Evolutionary conservation across 306 rosid species (phyloP).

Genomic region (Cicer arietinum): DNA sequence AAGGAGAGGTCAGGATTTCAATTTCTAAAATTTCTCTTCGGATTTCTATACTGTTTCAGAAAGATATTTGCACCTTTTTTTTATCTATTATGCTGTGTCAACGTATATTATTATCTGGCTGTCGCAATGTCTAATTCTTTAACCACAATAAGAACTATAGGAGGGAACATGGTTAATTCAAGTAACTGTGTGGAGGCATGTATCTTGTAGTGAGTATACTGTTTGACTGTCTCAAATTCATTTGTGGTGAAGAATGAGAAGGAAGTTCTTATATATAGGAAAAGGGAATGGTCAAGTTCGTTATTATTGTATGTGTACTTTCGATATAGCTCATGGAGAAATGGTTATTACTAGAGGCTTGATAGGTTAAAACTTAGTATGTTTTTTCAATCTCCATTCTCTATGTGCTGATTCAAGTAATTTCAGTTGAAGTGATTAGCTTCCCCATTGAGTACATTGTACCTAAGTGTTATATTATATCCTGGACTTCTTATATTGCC

Average conservation of each 20-base stretch:
- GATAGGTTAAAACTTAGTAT: neutral
- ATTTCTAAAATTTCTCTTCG: constrained; percentile 30
- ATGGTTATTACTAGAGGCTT: neutral
- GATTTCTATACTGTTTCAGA: constrained; percentile 1
- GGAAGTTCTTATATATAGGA: constrained; percentile 9
- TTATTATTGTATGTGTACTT: neutral
- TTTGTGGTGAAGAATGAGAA: constrained; percentile 17
- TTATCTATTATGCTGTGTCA: neutral
- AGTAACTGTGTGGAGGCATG: neutral
- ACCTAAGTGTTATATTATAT: constrained; percentile 1
- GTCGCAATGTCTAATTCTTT: neutral
- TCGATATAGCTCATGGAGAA: neutral
- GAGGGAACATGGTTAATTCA: neutral
- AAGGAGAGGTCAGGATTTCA: constrained; percentile 59
- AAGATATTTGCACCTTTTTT: neutral
- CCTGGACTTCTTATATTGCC: constrained; percentile 9
- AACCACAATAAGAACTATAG: neutral
- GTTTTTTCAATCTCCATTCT: constrained; percentile 25
- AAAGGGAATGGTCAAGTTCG: neutral
- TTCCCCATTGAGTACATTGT: constrained; percentile 7
- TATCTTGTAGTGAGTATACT: neutral
- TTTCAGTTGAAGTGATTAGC: neutral
- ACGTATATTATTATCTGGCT: neutral
- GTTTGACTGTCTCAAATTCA: constrained; percentile 9
- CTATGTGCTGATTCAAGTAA: neutral